Evolutionary conservation across 768 basidiomycete species (phyloP).

Genomic region (Auriculariales sp.): DNA sequence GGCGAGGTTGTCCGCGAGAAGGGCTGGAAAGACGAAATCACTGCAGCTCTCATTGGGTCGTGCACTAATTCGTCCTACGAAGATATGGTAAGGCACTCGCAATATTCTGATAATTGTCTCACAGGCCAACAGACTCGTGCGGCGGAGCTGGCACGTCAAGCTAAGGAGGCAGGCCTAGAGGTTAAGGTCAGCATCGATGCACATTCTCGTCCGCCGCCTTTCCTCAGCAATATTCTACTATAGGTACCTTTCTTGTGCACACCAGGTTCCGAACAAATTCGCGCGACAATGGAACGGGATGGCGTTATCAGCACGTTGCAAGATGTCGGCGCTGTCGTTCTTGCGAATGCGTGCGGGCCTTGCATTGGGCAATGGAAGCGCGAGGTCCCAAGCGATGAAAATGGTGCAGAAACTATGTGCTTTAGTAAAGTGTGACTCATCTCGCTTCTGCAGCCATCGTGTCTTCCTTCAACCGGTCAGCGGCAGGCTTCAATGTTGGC

Average conservation of each 20-base stretch:
- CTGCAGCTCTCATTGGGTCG: constrained; percentile 89
- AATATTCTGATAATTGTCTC: not conserved
- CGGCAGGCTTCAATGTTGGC: not conserved
- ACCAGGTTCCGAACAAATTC: constrained; percentile 88
- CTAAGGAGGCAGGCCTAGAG: constrained; percentile 66
- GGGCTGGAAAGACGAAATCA: constrained; percentile 88
- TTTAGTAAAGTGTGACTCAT: constrained; percentile 1
- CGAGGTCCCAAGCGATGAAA: constrained; percentile 78
- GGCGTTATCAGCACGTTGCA: constrained; percentile 67
- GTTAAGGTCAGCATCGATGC: constrained; percentile 38
- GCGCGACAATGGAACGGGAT: constrained; percentile 95
- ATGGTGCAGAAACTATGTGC: constrained; percentile 37
- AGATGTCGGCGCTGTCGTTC: constrained; percentile 82
- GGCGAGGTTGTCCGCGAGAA: constrained; percentile 63
- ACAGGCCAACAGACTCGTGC: constrained; percentile 56
- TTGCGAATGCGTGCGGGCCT: constrained; percentile 97
- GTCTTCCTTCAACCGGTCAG: constrained; percentile 86
- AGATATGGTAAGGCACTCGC: constrained; percentile 49
- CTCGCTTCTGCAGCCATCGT: constrained; percentile 52
- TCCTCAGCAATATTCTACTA: no score
- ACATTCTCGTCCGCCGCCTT: not conserved
- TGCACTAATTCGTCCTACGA: constrained; percentile 99
- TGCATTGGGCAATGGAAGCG: constrained; percentile 99
- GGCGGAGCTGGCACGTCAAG: constrained; percentile 82
- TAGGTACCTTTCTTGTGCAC: constrained; percentile 78